Conservation (phyloP, 2,329 filamentous ascomycete species). For the Colletotrichum melonis region DNA sequence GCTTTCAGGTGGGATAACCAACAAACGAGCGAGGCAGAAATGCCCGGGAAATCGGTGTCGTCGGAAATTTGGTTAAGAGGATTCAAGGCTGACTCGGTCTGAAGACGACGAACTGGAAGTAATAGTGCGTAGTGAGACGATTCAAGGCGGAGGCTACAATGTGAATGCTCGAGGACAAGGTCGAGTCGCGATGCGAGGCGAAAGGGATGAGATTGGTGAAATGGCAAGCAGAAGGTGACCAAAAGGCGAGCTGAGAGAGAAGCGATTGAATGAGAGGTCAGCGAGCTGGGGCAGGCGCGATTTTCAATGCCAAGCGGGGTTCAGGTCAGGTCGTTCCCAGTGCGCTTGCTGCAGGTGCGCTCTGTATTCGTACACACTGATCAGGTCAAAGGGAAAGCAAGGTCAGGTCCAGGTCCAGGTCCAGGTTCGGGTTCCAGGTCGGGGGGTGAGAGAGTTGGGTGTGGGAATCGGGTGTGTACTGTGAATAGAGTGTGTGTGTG, state of each 20-base stretch:
- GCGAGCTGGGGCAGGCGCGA: constrained; percentile 34
- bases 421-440: neutral
- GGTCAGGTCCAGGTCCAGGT: constrained; percentile 1
- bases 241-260: constrained; percentile 7
- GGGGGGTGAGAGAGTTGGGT: neutral
- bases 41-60: neutral
- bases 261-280: neutral
- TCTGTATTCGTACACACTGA: constrained; percentile 21
- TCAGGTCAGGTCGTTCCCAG: constrained; percentile 30
- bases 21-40: constrained; percentile 16
- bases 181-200: neutral
- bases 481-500: neutral
- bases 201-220: neutral
- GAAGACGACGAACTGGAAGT: neutral
- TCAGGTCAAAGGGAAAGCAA: constrained; percentile 14
- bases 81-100: constrained; percentile 2
- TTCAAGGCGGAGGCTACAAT: neutral
- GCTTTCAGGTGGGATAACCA: neutral
- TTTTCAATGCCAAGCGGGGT: constrained; percentile 38
- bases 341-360: constrained; percentile 30
- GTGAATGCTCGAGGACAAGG: neutral
- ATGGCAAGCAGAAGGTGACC: neutral
- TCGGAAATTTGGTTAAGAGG: neutral
- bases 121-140: neutral
- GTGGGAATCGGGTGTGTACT: neutral